Evolutionary conservation across 768 basidiomycete species (phyloP).

Genomic region (Boletellus ananiceps): DNA sequence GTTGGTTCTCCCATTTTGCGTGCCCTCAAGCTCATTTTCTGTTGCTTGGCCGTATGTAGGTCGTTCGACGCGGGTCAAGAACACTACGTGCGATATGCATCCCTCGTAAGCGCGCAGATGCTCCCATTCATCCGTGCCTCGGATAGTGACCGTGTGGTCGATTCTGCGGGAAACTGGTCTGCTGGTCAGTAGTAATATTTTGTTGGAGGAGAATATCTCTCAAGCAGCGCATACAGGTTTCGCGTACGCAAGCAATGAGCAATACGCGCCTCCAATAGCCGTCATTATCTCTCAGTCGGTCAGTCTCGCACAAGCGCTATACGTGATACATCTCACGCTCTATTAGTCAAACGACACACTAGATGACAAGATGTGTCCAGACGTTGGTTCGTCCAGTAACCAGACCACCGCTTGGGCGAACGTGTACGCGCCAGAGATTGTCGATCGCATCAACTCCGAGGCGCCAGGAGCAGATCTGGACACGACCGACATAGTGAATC

Average conservation of each 20-base stretch:
- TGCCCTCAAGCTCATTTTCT: background rate
- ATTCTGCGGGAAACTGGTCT: conserved; percentile 65
- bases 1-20: conserved; percentile 39
- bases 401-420: conserved; percentile 48
- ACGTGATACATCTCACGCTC: background rate
- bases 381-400: conserved; percentile 37
- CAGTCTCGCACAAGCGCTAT: conserved; percentile 10
- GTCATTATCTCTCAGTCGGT: conserved; percentile 56
- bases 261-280: conserved; percentile 31
- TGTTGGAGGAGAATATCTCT: background rate
- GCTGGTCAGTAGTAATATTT: conserved; percentile 37
- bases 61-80: conserved; percentile 47
- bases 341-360: conserved; percentile 56
- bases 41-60: conserved; percentile 20
- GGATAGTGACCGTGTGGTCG: conserved; percentile 50
- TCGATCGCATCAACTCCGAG: conserved; percentile 49
- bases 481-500: conserved; percentile 45
- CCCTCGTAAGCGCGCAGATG: conserved; percentile 39
- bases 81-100: conserved; percentile 48
- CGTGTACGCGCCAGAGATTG: conserved; percentile 51
- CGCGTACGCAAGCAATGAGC: conserved; percentile 42
- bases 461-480: conserved; percentile 62
- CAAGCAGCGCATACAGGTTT: conserved; percentile 31
- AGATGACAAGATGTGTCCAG: conserved; percentile 59
- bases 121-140: conserved; percentile 51